A percentile compares a stretch with the other conserved stretches of the same genome.
Conservation (phyloP, 202 grass and related monocot species). For the Zizania palustris region DNA sequence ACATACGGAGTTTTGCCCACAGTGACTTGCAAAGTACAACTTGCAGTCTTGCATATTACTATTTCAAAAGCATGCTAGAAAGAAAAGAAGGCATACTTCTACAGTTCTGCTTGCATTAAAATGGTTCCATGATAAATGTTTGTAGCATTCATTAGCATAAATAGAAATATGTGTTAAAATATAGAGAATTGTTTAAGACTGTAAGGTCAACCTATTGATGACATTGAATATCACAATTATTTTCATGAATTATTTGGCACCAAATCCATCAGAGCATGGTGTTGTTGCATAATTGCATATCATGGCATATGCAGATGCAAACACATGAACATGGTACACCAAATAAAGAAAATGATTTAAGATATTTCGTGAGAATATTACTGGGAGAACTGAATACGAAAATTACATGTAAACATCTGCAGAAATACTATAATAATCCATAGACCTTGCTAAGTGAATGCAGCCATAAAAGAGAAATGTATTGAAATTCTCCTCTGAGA, state of each 20-base stretch:
- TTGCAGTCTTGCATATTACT: constrained; percentile 7
- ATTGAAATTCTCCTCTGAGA: constrained; percentile 1
- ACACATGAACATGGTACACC: constrained; percentile 6
- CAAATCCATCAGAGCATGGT: constrained; percentile 5
- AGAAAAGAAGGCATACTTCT: constrained; percentile 2
- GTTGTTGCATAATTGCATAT: constrained; percentile 1
- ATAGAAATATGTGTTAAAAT: background rate
- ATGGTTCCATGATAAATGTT: constrained; percentile 4
- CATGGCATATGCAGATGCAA: constrained; percentile 22
- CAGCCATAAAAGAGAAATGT: constrained; percentile 23
- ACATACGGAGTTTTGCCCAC: background rate
- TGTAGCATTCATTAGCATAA: background rate
- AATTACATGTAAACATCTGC: background rate
- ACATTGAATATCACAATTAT: constrained; percentile 2
- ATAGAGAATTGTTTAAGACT: background rate
- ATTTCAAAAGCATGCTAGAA: constrained; percentile 14
- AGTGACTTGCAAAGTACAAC: constrained; percentile 6
- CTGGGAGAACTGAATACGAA: background rate
- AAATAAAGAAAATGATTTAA: constrained; percentile 8
- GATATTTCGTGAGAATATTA: background rate
- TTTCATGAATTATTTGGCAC: constrained; percentile 20
- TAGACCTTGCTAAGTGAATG: constrained; percentile 4
- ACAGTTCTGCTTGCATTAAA: constrained; percentile 6
- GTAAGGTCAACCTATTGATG: constrained; percentile 1
- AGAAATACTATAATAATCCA: constrained; percentile 24